These are phyloP conservation scores for Nadsonia fulvescens DNA, from an alignment of 805 yeast species.

Conservation along the genomic window DNA sequence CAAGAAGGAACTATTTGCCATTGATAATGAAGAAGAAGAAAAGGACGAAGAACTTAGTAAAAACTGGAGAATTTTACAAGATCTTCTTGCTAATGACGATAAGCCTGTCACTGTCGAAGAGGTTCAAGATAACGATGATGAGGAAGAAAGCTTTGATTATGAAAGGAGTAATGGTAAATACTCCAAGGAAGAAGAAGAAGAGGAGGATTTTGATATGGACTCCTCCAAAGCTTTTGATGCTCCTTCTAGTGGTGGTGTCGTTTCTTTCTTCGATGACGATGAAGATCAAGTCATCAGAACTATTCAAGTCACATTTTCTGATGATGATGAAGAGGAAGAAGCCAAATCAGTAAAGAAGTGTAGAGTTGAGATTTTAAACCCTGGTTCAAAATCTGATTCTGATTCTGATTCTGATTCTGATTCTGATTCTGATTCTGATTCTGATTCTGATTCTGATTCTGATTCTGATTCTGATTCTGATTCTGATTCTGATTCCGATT, in stretches of 20 bases:
- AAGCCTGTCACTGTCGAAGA: neutral
- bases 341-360: neutral
- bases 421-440: conserved; percentile 1
- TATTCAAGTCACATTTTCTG: neutral
- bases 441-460: conserved; percentile 1
- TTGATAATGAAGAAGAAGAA: conserved; percentile 17
- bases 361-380: neutral
- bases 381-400: neutral
- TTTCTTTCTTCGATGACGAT: too few relatives aligned
- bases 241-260: too few relatives aligned
- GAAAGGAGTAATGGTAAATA: too few relatives aligned
- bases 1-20: conserved; percentile 6
- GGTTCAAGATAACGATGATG: conserved; percentile 1
- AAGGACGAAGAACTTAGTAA: conserved; percentile 23
- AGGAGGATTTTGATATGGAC: too few relatives aligned
- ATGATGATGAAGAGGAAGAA: conserved; percentile 3
- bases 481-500: neutral
- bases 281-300: too few relatives aligned
- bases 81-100: conserved; percentile 29
- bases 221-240: too few relatives aligned
- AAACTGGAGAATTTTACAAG: conserved; percentile 29
- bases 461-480: conserved; percentile 3
- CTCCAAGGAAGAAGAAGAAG: conserved; percentile 4
- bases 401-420: conserved; percentile 1
- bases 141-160: too few relatives aligned